phyloP scores from a whole-genome alignment of 768 basidiomycete genomes.

The Boletus subparvulus region DNA sequence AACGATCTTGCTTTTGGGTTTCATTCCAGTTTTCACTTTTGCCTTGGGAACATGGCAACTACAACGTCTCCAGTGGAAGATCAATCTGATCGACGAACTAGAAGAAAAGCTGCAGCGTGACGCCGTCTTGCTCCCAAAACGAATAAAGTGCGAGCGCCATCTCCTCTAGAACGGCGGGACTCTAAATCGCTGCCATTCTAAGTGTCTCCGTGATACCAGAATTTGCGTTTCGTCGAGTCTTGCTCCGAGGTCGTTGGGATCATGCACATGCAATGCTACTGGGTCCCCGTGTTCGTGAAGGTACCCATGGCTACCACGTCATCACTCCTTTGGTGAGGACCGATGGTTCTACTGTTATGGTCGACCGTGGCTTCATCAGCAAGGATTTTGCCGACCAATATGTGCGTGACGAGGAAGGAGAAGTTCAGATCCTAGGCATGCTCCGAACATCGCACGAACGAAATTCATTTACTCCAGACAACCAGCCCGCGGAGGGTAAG shows the following conservation, averaged over 20 bases:
- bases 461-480: slow-evolving; percentile 86
- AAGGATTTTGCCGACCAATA: slow-evolving; percentile 49
- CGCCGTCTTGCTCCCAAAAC: slow-evolving; percentile 74
- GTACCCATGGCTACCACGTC: slow-evolving; percentile 84
- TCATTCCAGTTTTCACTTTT: slow-evolving; percentile 89
- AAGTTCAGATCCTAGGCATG: slow-evolving; percentile 83
- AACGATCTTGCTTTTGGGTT: slow-evolving; percentile 71
- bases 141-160: slow-evolving; percentile 71
- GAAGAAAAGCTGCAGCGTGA: slow-evolving; percentile 83
- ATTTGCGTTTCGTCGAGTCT: slow-evolving; percentile 85
- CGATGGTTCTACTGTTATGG: slow-evolving; percentile 80
- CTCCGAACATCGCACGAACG: slow-evolving; percentile 72
- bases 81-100: slow-evolving; percentile 88
- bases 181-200: slow-evolving; percentile 21
- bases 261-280: slow-evolving; percentile 75
- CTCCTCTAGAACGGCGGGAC: slow-evolving; percentile 12
- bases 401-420: slow-evolving; percentile 43
- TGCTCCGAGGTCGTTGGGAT: slow-evolving; percentile 76
- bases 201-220: slow-evolving; percentile 80
- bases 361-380: slow-evolving; percentile 89
- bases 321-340: slow-evolving; percentile 82
- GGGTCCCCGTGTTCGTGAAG: slow-evolving; percentile 84
- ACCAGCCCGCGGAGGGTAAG: slow-evolving; percentile 70
- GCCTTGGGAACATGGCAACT: slow-evolving; percentile 93
- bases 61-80: slow-evolving; percentile 91